Evolutionary conservation across 495 filamentous ascomycete genomes (phyloP).

Genomic region (Sordaria brevicollis): DNA sequence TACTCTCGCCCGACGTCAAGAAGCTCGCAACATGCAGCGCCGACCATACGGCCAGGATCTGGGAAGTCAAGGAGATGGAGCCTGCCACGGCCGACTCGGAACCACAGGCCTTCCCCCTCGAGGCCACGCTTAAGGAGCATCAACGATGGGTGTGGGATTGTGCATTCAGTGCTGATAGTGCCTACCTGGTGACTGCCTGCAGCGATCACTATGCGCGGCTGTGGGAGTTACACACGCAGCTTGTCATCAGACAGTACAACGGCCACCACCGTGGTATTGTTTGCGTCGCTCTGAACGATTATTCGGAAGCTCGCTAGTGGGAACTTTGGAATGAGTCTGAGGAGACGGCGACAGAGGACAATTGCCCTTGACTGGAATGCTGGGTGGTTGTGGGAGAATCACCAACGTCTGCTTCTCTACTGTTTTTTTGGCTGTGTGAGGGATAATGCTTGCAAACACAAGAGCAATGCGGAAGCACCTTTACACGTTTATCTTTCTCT

Average conservation of each 20-base stretch:
- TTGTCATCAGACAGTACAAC: slow-evolving; percentile 94
- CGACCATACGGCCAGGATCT: slow-evolving; percentile 96
- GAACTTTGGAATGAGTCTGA: neutral
- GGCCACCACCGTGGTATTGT: slow-evolving; percentile 93
- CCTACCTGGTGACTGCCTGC: slow-evolving; percentile 96
- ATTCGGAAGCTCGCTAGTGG: slow-evolving; percentile 59
- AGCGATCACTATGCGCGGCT: slow-evolving; percentile 94
- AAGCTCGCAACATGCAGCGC: slow-evolving; percentile 95
- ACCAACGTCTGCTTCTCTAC: neutral
- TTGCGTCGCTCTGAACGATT: slow-evolving; percentile 95
- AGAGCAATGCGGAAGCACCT: neutral
- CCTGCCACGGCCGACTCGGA: slow-evolving; percentile 35
- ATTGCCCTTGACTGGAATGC: neutral
- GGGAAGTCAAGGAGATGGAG: slow-evolving; percentile 64
- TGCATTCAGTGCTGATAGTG: slow-evolving; percentile 91
- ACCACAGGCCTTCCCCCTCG: slow-evolving; percentile 54
- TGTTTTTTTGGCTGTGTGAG: neutral
- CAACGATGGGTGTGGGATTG: slow-evolving; percentile 99
- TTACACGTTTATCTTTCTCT: neutral
- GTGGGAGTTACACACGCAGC: slow-evolving; percentile 79
- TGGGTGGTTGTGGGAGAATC: neutral
- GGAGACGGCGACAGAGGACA: neutral
- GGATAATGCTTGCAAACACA: neutral
- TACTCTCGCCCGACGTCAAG: slow-evolving; percentile 93
- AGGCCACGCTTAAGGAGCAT: slow-evolving; percentile 85